phyloP scores from a whole-genome alignment of 2,329 filamentous ascomycete genomes.

The Nannizziopsis arthrosporioides region DNA sequence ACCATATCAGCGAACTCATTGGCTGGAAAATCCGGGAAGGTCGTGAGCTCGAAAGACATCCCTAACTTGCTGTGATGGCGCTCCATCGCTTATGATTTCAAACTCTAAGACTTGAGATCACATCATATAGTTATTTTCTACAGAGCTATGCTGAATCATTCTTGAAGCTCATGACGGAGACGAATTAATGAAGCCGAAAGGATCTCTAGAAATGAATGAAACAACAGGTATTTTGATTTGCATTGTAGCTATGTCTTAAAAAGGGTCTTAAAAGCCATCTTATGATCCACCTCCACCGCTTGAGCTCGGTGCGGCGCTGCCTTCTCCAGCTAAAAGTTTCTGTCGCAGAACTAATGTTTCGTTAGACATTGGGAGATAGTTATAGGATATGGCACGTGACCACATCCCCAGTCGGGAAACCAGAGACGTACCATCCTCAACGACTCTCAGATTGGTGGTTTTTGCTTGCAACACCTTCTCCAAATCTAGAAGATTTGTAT shows the following conservation, averaged over 20 bases:
- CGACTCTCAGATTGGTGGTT: slow-evolving; percentile 68
- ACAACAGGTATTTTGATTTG: too few relatives aligned
- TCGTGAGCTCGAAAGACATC: too few relatives aligned
- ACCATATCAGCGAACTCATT: background rate
- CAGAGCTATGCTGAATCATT: too few relatives aligned
- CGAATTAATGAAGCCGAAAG: too few relatives aligned
- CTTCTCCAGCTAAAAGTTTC: slow-evolving; percentile 39
- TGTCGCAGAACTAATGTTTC: slow-evolving; percentile 37
- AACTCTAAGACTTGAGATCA: too few relatives aligned
- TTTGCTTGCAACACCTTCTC: slow-evolving; percentile 62
- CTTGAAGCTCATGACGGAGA: too few relatives aligned
- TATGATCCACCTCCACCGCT: slow-evolving; percentile 2
- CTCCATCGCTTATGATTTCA: too few relatives aligned
- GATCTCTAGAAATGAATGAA: too few relatives aligned
- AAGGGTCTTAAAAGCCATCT: too few relatives aligned
- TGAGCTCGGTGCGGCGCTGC: background rate
- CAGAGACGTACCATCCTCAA: slow-evolving; percentile 67
- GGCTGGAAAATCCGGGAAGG: background rate
- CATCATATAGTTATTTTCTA: too few relatives aligned
- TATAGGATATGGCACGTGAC: background rate
- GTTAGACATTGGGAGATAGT: slow-evolving; percentile 11
- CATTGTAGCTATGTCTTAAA: too few relatives aligned
- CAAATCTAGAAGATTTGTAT: slow-evolving; percentile 53
- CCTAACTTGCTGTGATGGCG: too few relatives aligned
- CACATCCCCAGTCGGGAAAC: background rate